These are phyloP conservation scores for Terfezia claveryi DNA, from an alignment of 495 filamentous ascomycete species.

Conservation along the genomic window DNA sequence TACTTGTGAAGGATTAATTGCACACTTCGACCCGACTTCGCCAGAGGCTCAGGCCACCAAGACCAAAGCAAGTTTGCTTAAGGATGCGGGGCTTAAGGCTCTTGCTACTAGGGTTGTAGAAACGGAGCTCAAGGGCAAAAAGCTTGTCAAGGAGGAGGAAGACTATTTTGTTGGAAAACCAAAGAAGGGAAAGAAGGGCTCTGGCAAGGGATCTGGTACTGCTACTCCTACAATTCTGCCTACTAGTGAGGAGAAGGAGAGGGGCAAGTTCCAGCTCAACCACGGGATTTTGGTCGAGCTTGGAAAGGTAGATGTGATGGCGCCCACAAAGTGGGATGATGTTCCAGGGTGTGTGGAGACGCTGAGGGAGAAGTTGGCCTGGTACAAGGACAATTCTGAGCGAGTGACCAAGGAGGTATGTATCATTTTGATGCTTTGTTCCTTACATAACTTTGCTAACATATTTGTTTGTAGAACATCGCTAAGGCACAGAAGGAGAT, in stretches of 20 bases:
- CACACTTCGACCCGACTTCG: conserved; percentile 70
- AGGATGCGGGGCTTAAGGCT: conserved; percentile 45
- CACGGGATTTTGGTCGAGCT: conserved; percentile 82
- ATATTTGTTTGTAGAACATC: conserved; percentile 36
- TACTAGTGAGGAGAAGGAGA: conserved; percentile 23
- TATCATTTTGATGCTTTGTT: conserved; percentile 4
- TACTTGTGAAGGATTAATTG: conserved; percentile 61
- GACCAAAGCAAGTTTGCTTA: conserved; percentile 26
- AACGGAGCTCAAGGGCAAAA: conserved; percentile 52
- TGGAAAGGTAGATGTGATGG: conserved; percentile 55
- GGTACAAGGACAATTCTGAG: conserved; percentile 82
- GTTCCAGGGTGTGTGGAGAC: conserved; percentile 61
- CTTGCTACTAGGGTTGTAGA: conserved; percentile 64
- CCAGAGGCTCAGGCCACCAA: conserved; percentile 38
- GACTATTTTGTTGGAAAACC: conserved; percentile 72
- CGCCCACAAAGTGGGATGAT: conserved; percentile 64
- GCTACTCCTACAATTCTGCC: conserved; percentile 20
- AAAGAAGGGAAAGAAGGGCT: conserved; percentile 74
- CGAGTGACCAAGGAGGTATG: conserved; percentile 77
- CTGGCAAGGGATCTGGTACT: conserved; percentile 33
- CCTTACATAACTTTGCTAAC: not conserved
- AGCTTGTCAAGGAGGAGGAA: conserved; percentile 65
- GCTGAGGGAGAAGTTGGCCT: conserved; percentile 71
- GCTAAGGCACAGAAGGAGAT: conserved; percentile 42
- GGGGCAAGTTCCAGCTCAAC: conserved; percentile 65